Conservation (phyloP, 306 rosid species). For the Malus fusca region DNA sequence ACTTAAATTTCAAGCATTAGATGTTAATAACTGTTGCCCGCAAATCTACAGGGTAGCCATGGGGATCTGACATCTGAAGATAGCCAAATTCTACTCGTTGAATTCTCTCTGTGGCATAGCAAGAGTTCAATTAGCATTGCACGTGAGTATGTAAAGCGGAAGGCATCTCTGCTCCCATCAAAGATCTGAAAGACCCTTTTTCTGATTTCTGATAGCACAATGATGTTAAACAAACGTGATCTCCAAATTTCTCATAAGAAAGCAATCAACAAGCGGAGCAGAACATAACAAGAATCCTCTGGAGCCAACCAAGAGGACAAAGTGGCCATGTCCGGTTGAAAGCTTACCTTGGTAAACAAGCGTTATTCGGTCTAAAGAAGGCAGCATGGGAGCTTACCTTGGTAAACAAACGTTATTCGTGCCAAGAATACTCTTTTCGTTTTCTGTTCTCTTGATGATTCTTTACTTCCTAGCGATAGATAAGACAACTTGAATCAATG, state of each 20-base stretch:
- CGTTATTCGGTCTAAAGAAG: too few relatives aligned
- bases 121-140: constrained; percentile 53
- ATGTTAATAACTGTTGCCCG: background rate
- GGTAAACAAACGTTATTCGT: background rate
- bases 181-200: too few relatives aligned
- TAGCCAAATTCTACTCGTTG: constrained; percentile 72
- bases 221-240: background rate
- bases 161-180: too few relatives aligned
- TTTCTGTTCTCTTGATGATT: background rate
- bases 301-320: background rate
- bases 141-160: constrained; percentile 57
- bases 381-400: too few relatives aligned
- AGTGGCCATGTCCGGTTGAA: background rate
- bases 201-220: too few relatives aligned
- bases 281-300: background rate
- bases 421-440: background rate
- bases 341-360: too few relatives aligned
- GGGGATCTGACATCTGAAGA: constrained; percentile 75
- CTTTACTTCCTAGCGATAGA: background rate
- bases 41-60: constrained; percentile 57
- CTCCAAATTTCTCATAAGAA: background rate
- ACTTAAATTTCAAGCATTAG: background rate
- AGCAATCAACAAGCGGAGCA: background rate
- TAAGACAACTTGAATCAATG: background rate
- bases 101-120: constrained; percentile 76